Evolutionary conservation across 352 stramenopile species (phyloP), one percentile per base, ranked within the genome.

Genomic region (Phytophthora fragariaefolia): DNA sequence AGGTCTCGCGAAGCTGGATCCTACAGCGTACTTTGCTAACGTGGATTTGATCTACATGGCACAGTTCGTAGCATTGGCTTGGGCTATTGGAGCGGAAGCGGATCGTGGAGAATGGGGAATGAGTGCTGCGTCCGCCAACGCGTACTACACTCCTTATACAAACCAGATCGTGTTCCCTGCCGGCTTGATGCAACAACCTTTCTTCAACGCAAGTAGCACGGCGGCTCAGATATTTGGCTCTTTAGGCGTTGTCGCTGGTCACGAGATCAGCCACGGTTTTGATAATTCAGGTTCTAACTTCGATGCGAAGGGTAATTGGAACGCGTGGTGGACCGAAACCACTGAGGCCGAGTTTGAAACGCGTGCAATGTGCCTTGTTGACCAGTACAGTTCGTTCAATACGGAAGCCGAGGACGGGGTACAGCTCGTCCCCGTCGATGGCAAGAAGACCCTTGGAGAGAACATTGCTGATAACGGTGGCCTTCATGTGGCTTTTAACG

Each of bases 211-310:
- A 30, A 70, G 82, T n/a, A 78, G 69, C 5, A 74, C 93, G 62
- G 75, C 89, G 49, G 89, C 90, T n/a, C 85, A 94, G 22, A 97
- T 97, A 58, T 98, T 95, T 68, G 93, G 93, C 7, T 79, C 85
- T 0, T 95, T 98, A 63, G 92, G 92, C 20, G 84, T 91, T 15
- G 83, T 98, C 17, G 91, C 97, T 6, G 95, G 92, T 0, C 95
- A 98, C 67, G 95, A 98, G 74, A 96, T 98, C 68, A 97, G 90
- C 6, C 95, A 98, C 58, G 95, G 92, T 1, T 98, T 98, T 60
- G 95, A 98, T 68, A 90, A 94, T 57, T 87, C 93, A 61, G 95
- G 94, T 38, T 77, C 84, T 6, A 89, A 97, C 43, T 97, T 86
- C 49, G 81, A 94, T 48, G 89, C 68, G 23, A 63, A 87, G 34